Evolutionary conservation across 768 basidiomycete genomes (phyloP), one percentile per base, ranked within the genome.

Genomic region (Serendipita sp.): DNA sequence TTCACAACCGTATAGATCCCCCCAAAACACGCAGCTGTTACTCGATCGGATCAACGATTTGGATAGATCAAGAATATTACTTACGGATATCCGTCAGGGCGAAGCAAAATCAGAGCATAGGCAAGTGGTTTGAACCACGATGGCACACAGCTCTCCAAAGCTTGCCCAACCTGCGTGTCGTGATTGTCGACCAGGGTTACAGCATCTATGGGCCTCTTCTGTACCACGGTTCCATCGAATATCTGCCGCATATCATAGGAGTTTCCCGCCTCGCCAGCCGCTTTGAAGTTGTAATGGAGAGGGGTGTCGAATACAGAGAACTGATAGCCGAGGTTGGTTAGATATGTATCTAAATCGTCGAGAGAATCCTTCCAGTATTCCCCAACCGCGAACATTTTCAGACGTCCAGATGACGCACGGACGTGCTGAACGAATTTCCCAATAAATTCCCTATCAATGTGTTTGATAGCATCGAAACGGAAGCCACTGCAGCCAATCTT

Each of bases 381-480:
- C 24, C 78, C 78, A 5, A 78, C 77, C 32, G 76, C 76, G 70
- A 79, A 79, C 62, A 78, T 64, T 34, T 69, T 69, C 62, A 72
- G 72, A 58, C 75, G 75, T 16, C 72, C 68, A 10, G 74, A 72
- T 51, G 70, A 67, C 51, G 71, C 69, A 41, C 78, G 75, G 62
- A 79, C 72, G 63, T 74, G 73, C 67, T 76, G 73, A 65, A 78
- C 75, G 53, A 74, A 74, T 38, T 71, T 69, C 2, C 67, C 68
- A 63, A 74, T 74, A 60, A 74, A 73, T 11, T 38, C 45, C 53
- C 69, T 66, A 64, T 73, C 73, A 64, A 74, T 73, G 67, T 79
- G 78, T 72, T 74, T 79, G 68, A 78, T 72, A 10, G 78, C 78
- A 65, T 78, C 78, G 67, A 78, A 79, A 13, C 77, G 70, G 72